phyloP scores from a whole-genome alignment of 306 rosid genomes.

The Luffa aegyptiaca region DNA sequence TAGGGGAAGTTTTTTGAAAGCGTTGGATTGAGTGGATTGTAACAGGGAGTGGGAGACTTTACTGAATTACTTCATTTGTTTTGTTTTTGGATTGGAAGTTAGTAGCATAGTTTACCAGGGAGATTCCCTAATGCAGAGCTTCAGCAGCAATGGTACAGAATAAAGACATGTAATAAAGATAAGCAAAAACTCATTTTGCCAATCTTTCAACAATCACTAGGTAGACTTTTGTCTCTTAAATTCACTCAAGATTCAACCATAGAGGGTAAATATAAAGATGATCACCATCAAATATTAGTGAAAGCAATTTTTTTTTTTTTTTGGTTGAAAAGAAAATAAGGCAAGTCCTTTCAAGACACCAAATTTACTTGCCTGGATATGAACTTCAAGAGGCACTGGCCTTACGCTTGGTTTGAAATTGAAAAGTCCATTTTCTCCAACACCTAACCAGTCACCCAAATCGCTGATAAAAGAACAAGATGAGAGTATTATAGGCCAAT shows the following conservation, averaged over 20 bases:
- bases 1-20: background rate
- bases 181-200: background rate
- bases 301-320: background rate
- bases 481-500: conserved; percentile 1
- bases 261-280: background rate
- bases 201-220: background rate
- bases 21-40: too few relatives aligned
- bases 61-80: background rate
- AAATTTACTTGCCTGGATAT: conserved; percentile 77
- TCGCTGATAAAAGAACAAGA: conserved; percentile 37
- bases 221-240: background rate
- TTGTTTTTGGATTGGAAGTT: background rate
- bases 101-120: background rate
- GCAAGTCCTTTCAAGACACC: conserved; percentile 11
- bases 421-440: conserved; percentile 86
- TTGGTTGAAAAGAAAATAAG: background rate
- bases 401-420: conserved; percentile 99
- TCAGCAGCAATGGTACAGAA: background rate
- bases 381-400: conserved; percentile 95
- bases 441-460: conserved; percentile 98
- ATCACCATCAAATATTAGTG: background rate
- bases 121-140: background rate
- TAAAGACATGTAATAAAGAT: background rate
- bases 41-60: background rate
- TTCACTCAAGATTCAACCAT: background rate